Conservation (phyloP, 2,329 filamentous ascomycete genomes). For the Nothophaeocryptopus gaeumannii region DNA sequence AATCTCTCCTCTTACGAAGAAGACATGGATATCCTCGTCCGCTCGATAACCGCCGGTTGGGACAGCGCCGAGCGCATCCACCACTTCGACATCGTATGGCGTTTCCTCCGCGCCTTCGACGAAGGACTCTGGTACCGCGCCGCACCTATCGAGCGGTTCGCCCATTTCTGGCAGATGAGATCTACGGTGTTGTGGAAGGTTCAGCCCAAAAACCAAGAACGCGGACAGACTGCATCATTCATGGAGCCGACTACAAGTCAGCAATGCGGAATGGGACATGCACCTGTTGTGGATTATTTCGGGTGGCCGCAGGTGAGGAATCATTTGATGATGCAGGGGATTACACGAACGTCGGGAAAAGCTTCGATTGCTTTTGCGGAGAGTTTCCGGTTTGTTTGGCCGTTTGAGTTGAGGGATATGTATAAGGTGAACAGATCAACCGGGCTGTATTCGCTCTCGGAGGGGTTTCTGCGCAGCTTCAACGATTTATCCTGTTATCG, state of each 20-base stretch:
- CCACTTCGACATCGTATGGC: slow-evolving; percentile 26
- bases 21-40: slow-evolving; percentile 23
- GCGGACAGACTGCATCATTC: slow-evolving; percentile 8
- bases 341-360: slow-evolving; percentile 13
- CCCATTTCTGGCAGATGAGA: slow-evolving; percentile 21
- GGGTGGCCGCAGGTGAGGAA: slow-evolving; percentile 24
- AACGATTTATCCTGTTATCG: slow-evolving; percentile 16
- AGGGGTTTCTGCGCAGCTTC: slow-evolving; percentile 16
- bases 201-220: slow-evolving; percentile 21
- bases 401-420: slow-evolving; percentile 19
- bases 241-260: slow-evolving; percentile 19
- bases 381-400: slow-evolving; percentile 22
- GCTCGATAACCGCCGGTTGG: slow-evolving; percentile 21
- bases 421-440: slow-evolving; percentile 21
- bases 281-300: slow-evolving; percentile 22
- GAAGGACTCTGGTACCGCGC: slow-evolving; percentile 25
- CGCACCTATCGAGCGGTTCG: slow-evolving; percentile 17
- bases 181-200: slow-evolving; percentile 23
- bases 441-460: slow-evolving; percentile 19
- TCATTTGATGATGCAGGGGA: slow-evolving; percentile 15
- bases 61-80: slow-evolving; percentile 23
- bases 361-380: slow-evolving; percentile 21
- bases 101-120: slow-evolving; percentile 22
- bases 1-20: slow-evolving; percentile 16
- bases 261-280: slow-evolving; percentile 4